phyloP scores from a whole-genome alignment of 2,329 filamentous ascomycete species.

The Hypoxylon sp. region DNA sequence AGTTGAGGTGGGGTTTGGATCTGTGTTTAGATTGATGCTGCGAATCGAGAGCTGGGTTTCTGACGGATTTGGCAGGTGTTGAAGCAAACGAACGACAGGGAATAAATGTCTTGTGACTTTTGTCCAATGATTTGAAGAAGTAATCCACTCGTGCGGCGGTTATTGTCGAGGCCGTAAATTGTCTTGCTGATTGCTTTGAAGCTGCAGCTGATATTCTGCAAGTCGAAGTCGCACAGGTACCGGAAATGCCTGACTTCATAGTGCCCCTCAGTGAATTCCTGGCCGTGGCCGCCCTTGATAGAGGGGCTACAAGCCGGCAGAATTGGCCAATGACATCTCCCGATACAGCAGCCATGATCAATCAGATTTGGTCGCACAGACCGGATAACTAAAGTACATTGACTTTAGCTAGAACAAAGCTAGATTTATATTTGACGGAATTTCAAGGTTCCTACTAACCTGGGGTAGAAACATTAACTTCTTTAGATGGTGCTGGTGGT shows the following conservation, averaged over 20 bases:
- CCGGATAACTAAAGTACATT: slow-evolving; percentile 10
- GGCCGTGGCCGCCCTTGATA: slow-evolving; percentile 15
- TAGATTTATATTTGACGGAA: background rate
- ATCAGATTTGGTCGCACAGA: background rate
- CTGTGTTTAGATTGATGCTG: slow-evolving; percentile 37
- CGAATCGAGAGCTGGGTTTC: slow-evolving; percentile 27
- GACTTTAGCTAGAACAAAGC: slow-evolving; percentile 2
- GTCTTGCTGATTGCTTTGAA: slow-evolving; percentile 26
- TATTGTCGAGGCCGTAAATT: slow-evolving; percentile 29
- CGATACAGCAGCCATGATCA: slow-evolving; percentile 18
- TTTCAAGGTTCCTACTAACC: slow-evolving; percentile 10
- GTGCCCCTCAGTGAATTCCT: slow-evolving; percentile 28
- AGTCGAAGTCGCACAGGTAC: slow-evolving; percentile 9
- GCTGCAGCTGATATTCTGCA: slow-evolving; percentile 13
- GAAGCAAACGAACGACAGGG: slow-evolving; percentile 34
- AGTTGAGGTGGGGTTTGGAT: slow-evolving; percentile 34
- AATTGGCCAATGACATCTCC: slow-evolving; percentile 35
- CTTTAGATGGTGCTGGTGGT: background rate
- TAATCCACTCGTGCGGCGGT: slow-evolving; percentile 29
- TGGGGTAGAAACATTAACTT: background rate
- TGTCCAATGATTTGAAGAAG: slow-evolving; percentile 34
- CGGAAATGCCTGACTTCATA: background rate
- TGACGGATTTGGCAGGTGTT: slow-evolving; percentile 48
- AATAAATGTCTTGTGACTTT: slow-evolving; percentile 29
- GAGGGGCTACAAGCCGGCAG: slow-evolving; percentile 21